phyloP scores from a whole-genome alignment of 2,329 filamentous ascomycete species.

The Phaeosphaeria sp. region DNA sequence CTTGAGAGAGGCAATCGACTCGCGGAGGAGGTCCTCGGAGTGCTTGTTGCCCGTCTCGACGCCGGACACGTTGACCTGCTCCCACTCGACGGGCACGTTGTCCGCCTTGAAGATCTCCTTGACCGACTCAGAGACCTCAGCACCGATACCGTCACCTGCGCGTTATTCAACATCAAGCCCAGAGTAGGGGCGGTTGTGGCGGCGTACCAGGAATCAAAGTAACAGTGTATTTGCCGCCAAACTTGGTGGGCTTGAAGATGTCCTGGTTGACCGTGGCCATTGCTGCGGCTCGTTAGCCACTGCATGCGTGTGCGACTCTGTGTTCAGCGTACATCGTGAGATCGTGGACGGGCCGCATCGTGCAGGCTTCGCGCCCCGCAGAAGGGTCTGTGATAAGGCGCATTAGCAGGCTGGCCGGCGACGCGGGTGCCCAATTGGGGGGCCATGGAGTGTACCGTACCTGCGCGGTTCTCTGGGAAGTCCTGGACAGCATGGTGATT shows the following conservation, averaged over 20 bases:
- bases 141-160: conserved; percentile 89
- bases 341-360: conserved; percentile 59
- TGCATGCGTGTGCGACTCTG: conserved; percentile 1
- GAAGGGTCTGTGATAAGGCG: conserved; percentile 56
- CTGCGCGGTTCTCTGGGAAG: conserved; percentile 56
- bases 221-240: conserved; percentile 98
- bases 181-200: conserved; percentile 22
- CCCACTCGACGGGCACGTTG: conserved; percentile 98
- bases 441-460: conserved; percentile 42
- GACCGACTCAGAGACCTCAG: conserved; percentile 96
- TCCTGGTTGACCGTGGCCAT: conserved; percentile 80
- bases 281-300: conserved; percentile 31
- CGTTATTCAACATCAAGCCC: conserved; percentile 26
- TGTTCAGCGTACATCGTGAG: conserved; percentile 58
- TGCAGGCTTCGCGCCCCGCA: conserved; percentile 60
- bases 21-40: conserved; percentile 92
- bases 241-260: conserved; percentile 99
- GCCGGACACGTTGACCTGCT: conserved; percentile 95
- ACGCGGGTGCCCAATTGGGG: conserved; percentile 31
- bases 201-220: conserved; percentile 88
- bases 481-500: conserved; percentile 53
- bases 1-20: conserved; percentile 93
- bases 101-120: conserved; percentile 99
- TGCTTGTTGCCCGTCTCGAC: conserved; percentile 84
- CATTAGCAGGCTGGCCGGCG: conserved; percentile 28